Percentiles rank a stretch among this genome's conserved stretches.
Conservation (phyloP, 352 stramenopile genomes). For the Globisporangium recalcitrans region DNA sequence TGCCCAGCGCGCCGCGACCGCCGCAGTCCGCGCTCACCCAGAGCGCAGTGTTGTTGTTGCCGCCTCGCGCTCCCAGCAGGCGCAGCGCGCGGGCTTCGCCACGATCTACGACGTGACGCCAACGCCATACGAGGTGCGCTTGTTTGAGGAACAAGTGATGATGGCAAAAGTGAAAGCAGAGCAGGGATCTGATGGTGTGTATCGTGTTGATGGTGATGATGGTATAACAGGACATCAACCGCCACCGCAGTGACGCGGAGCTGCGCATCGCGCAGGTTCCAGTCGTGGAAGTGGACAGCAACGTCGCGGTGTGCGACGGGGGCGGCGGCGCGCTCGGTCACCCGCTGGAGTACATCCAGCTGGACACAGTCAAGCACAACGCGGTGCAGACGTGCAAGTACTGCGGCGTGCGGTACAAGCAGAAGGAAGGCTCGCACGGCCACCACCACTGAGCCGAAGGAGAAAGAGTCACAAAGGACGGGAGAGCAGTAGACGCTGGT, state of each 20-base stretch:
- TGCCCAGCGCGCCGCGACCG: slow-evolving; percentile 22
- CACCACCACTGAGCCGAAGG: slow-evolving; percentile 34
- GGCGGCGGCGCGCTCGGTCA: slow-evolving; percentile 95
- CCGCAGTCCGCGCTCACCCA: slow-evolving; percentile 11
- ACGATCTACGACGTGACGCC: slow-evolving; percentile 65
- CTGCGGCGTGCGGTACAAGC: slow-evolving; percentile 90
- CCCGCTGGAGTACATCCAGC: slow-evolving; percentile 94
- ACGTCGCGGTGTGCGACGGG: slow-evolving; percentile 93
- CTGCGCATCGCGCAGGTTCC: slow-evolving; percentile 82
- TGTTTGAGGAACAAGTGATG: neutral
- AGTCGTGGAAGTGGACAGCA: slow-evolving; percentile 89
- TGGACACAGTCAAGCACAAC: slow-evolving; percentile 81
- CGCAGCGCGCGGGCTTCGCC: slow-evolving; percentile 38
- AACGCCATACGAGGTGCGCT: slow-evolving; percentile 52
- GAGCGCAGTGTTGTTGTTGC: slow-evolving; percentile 7
- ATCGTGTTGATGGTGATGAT: neutral
- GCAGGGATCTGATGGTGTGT: neutral
- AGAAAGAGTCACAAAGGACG: neutral
- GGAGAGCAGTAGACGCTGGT: neutral
- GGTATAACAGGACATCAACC: slow-evolving; percentile 64
- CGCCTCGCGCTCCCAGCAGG: slow-evolving; percentile 23
- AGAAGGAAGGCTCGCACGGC: slow-evolving; percentile 65
- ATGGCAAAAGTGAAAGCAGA: neutral
- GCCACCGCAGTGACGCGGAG: slow-evolving; percentile 88
- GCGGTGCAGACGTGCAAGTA: slow-evolving; percentile 88